Evolutionary conservation across 352 stramenopile species (phyloP).

Genomic region (Stramenopiles sp.): DNA sequence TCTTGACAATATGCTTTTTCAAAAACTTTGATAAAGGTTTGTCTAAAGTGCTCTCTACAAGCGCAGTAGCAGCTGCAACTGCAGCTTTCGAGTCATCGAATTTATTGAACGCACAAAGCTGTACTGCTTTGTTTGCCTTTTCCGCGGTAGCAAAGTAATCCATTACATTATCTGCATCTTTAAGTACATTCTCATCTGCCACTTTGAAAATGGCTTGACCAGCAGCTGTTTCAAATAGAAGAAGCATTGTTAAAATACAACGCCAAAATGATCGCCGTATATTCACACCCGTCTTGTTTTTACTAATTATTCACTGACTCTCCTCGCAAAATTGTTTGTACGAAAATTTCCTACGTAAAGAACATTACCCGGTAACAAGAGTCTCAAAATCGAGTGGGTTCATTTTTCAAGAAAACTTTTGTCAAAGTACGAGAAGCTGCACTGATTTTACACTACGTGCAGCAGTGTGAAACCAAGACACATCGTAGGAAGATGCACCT

Average conservation of each 20-base stretch:
- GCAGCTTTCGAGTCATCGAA: constrained; percentile 90
- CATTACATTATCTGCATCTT: constrained; percentile 43
- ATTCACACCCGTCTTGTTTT: too few relatives aligned
- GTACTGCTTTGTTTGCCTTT: constrained; percentile 50
- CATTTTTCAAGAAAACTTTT: too few relatives aligned
- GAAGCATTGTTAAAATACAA: constrained; percentile 84
- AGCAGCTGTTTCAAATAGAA: constrained; percentile 93
- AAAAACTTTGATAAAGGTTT: constrained; percentile 93
- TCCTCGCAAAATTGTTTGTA: too few relatives aligned
- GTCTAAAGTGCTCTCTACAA: constrained; percentile 84
- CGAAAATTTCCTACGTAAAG: too few relatives aligned
- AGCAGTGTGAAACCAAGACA: too few relatives aligned
- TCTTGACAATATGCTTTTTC: constrained; percentile 84
- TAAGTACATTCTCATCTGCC: constrained; percentile 55
- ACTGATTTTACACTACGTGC: too few relatives aligned
- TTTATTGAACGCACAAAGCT: constrained; percentile 82
- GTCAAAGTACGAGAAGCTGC: too few relatives aligned
- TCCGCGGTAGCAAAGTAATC: constrained; percentile 54
- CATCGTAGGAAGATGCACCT: constrained; percentile 79
- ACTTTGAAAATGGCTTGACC: constrained; percentile 98
- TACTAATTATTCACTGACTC: too few relatives aligned
- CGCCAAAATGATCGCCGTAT: too few relatives aligned
- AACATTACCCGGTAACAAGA: too few relatives aligned
- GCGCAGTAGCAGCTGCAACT: constrained; percentile 49
- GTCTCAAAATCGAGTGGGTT: too few relatives aligned